phyloP scores from a whole-genome alignment of 2,329 filamentous ascomycete genomes.

The Aureobasidium namibiae region DNA sequence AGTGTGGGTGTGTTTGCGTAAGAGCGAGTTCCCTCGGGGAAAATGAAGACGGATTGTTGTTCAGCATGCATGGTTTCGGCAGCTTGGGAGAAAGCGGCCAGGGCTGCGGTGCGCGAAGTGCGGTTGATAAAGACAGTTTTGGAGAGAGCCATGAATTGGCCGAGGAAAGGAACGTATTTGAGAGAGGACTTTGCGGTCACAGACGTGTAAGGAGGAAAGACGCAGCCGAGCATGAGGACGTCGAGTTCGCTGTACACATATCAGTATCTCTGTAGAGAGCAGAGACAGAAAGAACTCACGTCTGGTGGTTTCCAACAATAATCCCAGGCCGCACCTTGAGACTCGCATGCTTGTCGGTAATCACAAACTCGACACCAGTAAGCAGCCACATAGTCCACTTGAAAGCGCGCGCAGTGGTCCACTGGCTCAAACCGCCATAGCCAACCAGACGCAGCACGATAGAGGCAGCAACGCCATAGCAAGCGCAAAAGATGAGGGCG shows the following conservation, averaged over 20 bases:
- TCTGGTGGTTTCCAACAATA: conserved; percentile 92
- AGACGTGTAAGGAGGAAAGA: conserved; percentile 87
- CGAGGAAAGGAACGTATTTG: conserved; percentile 71
- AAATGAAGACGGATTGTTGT: conserved; percentile 67
- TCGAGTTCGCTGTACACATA: conserved; percentile 76
- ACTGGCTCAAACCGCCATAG: conserved; percentile 71
- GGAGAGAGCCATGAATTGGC: conserved; percentile 83
- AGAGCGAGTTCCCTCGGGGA: conserved; percentile 86
- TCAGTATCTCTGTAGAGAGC: too few species aligned
- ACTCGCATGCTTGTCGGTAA: conserved; percentile 56
- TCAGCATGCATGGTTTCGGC: conserved; percentile 67
- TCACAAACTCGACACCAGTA: conserved; percentile 68
- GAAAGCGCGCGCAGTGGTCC: conserved; percentile 72
- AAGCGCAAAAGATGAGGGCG: conserved; percentile 39
- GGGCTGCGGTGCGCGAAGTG: conserved; percentile 70
- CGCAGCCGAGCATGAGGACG: conserved; percentile 77
- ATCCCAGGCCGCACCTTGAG: conserved; percentile 70
- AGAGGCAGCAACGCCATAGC: conserved; percentile 69
- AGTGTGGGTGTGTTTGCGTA: conserved; percentile 74
- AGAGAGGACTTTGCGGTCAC: conserved; percentile 87
- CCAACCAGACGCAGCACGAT: conserved; percentile 63
- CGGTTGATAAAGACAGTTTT: conserved; percentile 95
- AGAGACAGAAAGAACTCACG: too few species aligned
- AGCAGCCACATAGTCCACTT: conserved; percentile 66
- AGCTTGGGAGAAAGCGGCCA: conserved; percentile 77